A percentile compares a stretch with the other conserved stretches of the same genome.
Evolutionary conservation across 768 basidiomycete species (phyloP).

Genomic region (Russula ochroleuca): DNA sequence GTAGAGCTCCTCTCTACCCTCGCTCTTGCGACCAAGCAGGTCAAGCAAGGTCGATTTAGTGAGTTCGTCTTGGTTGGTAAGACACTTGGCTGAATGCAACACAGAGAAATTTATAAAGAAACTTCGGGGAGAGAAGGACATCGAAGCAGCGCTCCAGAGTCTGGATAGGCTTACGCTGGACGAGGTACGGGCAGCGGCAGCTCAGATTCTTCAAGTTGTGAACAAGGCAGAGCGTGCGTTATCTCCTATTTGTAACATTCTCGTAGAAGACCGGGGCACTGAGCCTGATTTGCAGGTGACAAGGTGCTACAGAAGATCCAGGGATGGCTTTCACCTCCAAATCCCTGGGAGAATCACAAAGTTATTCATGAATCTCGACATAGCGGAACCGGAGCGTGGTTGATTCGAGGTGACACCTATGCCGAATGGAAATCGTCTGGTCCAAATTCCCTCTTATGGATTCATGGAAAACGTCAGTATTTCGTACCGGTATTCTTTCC

Average conservation of each 20-base stretch:
- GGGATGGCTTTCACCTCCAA: slow-evolving; percentile 8
- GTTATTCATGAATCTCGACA: not conserved
- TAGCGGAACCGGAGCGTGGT: not conserved
- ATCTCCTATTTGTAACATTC: not conserved
- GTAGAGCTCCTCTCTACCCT: not conserved
- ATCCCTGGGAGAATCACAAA: slow-evolving; percentile 1
- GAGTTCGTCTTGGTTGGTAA: not conserved
- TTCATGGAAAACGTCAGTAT: not conserved
- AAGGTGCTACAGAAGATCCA: not conserved
- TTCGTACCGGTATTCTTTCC: not conserved
- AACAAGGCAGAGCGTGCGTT: not conserved
- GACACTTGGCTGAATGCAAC: not conserved
- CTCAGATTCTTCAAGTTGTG: not conserved
- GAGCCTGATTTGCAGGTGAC: not conserved
- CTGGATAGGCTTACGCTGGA: slow-evolving; percentile 3
- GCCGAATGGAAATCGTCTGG: not conserved
- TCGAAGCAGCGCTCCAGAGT: not conserved
- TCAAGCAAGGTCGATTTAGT: slow-evolving; percentile 2
- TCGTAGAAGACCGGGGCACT: not conserved
- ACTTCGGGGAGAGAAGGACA: slow-evolving; percentile 1
- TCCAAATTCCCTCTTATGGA: not conserved
- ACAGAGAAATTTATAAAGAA: slow-evolving; percentile 9
- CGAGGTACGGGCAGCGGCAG: not conserved
- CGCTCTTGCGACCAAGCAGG: slow-evolving; percentile 4
- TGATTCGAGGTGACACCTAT: not conserved